A percentile compares a stretch with the other conserved stretches of the same genome.
Evolutionary conservation across 2,329 filamentous ascomycete species (phyloP).

Genomic region (Macroventuria anomochaeta): DNA sequence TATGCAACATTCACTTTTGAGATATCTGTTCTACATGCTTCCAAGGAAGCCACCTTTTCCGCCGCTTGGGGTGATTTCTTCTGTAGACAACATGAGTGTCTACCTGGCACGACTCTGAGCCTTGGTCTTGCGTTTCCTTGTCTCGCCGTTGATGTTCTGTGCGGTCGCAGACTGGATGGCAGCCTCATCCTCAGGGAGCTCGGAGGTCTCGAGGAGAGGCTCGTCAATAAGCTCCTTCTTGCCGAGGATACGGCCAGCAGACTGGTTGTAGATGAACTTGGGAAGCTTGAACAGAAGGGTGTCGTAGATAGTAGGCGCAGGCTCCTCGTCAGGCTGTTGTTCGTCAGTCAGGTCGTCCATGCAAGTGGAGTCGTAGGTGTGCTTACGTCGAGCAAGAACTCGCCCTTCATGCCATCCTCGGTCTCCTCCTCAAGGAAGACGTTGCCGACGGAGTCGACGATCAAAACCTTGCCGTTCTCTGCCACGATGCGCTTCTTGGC

Average conservation of each 20-base stretch:
- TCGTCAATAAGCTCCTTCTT: constrained; percentile 48
- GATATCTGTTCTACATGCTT: constrained; percentile 15
- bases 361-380: background rate
- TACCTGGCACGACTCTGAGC: constrained; percentile 35
- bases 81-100: background rate
- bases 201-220: constrained; percentile 43
- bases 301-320: constrained; percentile 76
- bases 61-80: background rate
- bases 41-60: background rate
- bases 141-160: constrained; percentile 55
- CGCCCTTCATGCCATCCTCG: constrained; percentile 81
- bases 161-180: constrained; percentile 53
- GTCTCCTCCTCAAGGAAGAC: constrained; percentile 94
- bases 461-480: constrained; percentile 92
- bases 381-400: constrained; percentile 88
- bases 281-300: constrained; percentile 85
- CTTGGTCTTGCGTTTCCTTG: constrained; percentile 50
- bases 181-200: constrained; percentile 48
- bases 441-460: constrained; percentile 90
- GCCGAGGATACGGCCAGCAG: constrained; percentile 52
- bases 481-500: constrained; percentile 86
- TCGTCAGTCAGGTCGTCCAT: constrained; percentile 26
- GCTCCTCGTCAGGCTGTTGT: constrained; percentile 76
- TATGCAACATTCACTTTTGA: background rate
- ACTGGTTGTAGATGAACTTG: constrained; percentile 69